A percentile compares a stretch with the other conserved stretches of the same genome.
phyloP scores from a whole-genome alignment of 2,329 filamentous ascomycete genomes.

The Botryotinia calthae region DNA sequence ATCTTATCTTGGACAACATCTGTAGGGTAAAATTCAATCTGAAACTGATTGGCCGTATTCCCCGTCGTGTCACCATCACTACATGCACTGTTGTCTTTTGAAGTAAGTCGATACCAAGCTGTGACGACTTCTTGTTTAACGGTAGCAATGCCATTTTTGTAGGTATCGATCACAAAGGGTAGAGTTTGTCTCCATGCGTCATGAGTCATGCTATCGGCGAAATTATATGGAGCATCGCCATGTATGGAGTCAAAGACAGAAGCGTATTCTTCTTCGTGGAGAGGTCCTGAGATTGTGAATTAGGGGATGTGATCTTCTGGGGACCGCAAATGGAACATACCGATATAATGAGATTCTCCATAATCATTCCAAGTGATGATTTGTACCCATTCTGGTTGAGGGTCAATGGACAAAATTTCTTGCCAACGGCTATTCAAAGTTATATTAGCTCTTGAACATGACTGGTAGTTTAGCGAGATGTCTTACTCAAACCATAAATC shows the following conservation, averaged over 20 bases:
- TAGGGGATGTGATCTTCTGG: not conserved
- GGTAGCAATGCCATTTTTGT: not conserved
- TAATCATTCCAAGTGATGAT: constrained; percentile 6
- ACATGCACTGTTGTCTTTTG: not conserved
- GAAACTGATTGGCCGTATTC: not conserved
- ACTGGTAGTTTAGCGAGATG: not conserved
- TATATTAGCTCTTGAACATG: not conserved
- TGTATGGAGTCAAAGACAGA: not conserved
- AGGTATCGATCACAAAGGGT: not conserved
- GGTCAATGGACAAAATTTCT: not conserved
- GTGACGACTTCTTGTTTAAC: not conserved
- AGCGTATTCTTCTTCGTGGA: not conserved
- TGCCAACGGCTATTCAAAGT: not conserved
- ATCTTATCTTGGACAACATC: not conserved
- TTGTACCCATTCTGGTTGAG: constrained; percentile 6
- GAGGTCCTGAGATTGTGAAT: not conserved
- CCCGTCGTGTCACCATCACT: not conserved
- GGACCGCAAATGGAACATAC: not conserved
- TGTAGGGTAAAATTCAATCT: not conserved
- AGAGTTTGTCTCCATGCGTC: not conserved
- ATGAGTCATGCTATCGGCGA: not conserved
- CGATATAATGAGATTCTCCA: constrained; percentile 13
- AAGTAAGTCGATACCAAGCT: not conserved
- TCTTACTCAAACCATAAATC: not conserved
- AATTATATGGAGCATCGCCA: not conserved